Percentiles rank a stretch among this genome's conserved stretches.
These are phyloP conservation scores for Bretziella fagacearum DNA, from an alignment of 2,329 filamentous ascomycete species.

Conservation along the genomic window DNA sequence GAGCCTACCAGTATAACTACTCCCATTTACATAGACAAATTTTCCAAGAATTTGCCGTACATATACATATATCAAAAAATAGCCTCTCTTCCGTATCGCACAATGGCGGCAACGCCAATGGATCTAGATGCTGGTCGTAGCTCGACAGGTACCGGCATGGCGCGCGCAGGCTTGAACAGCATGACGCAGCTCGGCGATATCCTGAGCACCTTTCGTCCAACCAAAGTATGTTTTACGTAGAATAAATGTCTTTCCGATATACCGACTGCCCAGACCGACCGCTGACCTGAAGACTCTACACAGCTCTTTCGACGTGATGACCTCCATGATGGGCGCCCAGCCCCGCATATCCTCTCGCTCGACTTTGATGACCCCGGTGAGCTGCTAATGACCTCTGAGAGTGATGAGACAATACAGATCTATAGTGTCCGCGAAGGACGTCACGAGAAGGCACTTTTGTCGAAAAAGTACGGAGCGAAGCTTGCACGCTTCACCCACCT, in stretches of 20 bases:
- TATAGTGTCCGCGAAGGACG: conserved; percentile 87
- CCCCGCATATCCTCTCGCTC: conserved; percentile 63
- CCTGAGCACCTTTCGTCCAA: conserved; percentile 60
- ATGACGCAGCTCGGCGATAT: conserved; percentile 60
- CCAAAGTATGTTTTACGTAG: conserved; percentile 40
- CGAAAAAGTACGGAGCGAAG: conserved; percentile 94
- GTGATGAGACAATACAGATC: conserved; percentile 88
- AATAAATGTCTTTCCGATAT: neutral
- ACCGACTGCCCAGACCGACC: too few species aligned
- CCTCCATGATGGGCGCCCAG: conserved; percentile 32
- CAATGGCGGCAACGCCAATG: conserved; percentile 40
- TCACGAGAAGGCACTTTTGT: conserved; percentile 73
- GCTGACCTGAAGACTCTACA: too few species aligned
- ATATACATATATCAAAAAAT: too few species aligned
- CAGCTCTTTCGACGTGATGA: conserved; percentile 47
- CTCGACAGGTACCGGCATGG: conserved; percentile 29
- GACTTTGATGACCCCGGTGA: conserved; percentile 96
- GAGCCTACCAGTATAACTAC: too few species aligned
- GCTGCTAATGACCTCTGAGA: conserved; percentile 75
- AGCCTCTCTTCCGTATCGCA: neutral
- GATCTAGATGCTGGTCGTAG: conserved; percentile 34
- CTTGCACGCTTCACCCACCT: conserved; percentile 90
- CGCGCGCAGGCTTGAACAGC: conserved; percentile 29
- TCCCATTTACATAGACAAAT: too few species aligned
- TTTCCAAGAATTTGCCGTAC: too few species aligned